Conservation (phyloP, 106 monocot genomes). For the Apostasia ramifera region DNA sequence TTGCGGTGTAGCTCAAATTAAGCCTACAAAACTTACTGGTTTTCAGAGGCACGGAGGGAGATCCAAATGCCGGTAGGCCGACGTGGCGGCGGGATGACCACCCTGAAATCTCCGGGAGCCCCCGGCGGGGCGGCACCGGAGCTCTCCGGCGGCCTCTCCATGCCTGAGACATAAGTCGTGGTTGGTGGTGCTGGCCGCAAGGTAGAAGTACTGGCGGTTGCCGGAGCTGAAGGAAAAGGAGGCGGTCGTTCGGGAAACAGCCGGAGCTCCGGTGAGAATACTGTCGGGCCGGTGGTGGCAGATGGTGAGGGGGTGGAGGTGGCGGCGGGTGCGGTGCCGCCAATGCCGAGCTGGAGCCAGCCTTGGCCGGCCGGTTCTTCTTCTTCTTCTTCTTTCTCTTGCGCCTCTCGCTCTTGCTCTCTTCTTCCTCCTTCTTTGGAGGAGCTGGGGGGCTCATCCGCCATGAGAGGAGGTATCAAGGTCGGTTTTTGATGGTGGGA, state of each 20-base stretch:
- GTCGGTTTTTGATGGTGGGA: background rate
- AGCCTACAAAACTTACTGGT: conserved; percentile 40
- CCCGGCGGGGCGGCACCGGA: background rate
- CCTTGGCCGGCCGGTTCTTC: background rate
- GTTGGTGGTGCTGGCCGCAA: background rate
- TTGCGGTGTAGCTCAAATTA: too few species aligned
- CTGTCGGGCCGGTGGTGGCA: background rate
- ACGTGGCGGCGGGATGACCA: conserved; percentile 20
- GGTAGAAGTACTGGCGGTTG: background rate
- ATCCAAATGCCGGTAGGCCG: conserved; percentile 47
- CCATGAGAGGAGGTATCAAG: background rate
- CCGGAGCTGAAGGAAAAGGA: background rate
- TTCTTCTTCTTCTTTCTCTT: background rate
- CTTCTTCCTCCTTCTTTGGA: background rate
- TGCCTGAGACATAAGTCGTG: background rate
- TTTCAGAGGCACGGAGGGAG: conserved; percentile 34
- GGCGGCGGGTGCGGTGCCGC: background rate
- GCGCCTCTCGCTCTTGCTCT: background rate
- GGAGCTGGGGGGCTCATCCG: conserved; percentile 1
- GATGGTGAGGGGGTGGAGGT: background rate
- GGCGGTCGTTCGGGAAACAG: conserved; percentile 12
- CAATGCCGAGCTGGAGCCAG: conserved; percentile 25
- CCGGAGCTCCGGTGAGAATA: conserved; percentile 1
- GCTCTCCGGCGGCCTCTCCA: background rate
- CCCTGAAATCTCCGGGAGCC: conserved; percentile 9